Conservation (phyloP, 805 yeast genomes). For the Grigorovia humatica region DNA sequence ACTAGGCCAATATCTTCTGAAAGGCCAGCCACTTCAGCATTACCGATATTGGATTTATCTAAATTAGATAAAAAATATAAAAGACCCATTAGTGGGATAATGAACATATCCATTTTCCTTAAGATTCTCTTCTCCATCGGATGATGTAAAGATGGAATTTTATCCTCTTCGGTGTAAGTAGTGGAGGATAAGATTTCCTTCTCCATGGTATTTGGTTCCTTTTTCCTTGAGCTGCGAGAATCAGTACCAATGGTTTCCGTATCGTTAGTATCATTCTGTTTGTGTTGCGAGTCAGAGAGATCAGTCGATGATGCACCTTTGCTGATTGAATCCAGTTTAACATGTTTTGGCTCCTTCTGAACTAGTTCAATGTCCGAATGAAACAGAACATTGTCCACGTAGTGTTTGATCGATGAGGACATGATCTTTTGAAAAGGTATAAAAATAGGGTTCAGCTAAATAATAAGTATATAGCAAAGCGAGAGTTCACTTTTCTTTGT, state of each 20-base stretch:
- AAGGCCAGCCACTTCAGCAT: slow-evolving; percentile 47
- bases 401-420: background rate
- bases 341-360: background rate
- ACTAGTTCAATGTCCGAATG: background rate
- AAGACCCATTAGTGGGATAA: slow-evolving; percentile 35
- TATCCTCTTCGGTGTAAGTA: slow-evolving; percentile 19
- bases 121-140: slow-evolving; percentile 29
- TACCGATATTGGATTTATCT: slow-evolving; percentile 51
- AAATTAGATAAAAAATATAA: slow-evolving; percentile 38
- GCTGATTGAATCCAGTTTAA: background rate
- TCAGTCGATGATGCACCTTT: background rate
- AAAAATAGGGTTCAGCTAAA: too few species aligned
- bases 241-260: background rate
- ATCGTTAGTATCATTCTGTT: background rate
- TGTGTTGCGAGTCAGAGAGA: background rate
- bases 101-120: slow-evolving; percentile 33
- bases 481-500: too few species aligned
- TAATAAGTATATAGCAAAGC: too few species aligned
- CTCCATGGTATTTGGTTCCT: slow-evolving; percentile 2
- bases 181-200: slow-evolving; percentile 16
- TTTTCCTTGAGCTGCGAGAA: background rate
- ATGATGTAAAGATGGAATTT: slow-evolving; percentile 19
- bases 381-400: background rate
- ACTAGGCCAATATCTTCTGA: slow-evolving; percentile 31
- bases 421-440: background rate